These are phyloP conservation scores for Coemansia pectinata DNA, from an alignment of 192 early-diverging fungal species.

Conservation along the genomic window DNA sequence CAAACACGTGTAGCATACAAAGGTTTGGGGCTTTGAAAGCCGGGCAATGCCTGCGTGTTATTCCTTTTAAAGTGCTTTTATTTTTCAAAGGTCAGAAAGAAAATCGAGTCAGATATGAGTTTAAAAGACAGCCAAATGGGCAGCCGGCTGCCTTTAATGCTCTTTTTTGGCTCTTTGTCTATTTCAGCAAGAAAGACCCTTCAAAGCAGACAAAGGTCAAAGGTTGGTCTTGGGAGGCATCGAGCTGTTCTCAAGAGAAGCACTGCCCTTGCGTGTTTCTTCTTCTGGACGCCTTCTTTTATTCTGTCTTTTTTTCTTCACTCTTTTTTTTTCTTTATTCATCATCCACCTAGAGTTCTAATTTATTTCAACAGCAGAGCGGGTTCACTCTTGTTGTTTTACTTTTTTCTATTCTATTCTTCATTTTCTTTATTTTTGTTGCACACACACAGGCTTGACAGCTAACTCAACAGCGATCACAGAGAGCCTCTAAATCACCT, in stretches of 20 bases:
- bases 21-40: neutral
- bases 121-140: neutral
- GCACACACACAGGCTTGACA: neutral
- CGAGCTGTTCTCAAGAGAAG: neutral
- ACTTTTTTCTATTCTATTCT: conserved; percentile 1
- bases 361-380: neutral
- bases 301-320: neutral
- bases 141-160: neutral
- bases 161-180: conserved; percentile 1
- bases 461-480: neutral
- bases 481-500: neutral
- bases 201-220: neutral
- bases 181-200: neutral
- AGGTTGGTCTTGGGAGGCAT: neutral
- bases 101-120: neutral
- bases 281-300: neutral
- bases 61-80: neutral
- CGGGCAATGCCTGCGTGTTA: neutral
- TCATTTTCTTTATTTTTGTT: neutral
- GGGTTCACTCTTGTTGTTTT: neutral
- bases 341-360: conserved; percentile 1
- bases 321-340: conserved; percentile 1
- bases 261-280: neutral
- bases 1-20: neutral
- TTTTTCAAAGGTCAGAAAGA: neutral